Percentiles rank a stretch among this genome's conserved stretches.
Evolutionary conservation across 306 rosid species (phyloP).

Genomic region (Vigna unguiculata): DNA sequence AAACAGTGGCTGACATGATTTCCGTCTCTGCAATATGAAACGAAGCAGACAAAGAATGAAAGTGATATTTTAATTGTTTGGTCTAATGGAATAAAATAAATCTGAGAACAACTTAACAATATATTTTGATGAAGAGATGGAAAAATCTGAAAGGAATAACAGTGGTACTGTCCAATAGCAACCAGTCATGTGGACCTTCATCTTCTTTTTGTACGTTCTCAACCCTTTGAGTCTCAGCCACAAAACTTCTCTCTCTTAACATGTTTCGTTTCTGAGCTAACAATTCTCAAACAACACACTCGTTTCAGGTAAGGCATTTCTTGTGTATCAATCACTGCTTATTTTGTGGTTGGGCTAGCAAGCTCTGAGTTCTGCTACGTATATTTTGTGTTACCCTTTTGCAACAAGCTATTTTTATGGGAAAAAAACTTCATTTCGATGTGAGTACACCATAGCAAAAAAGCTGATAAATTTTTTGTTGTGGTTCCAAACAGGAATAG

Average conservation of each 20-base stretch:
- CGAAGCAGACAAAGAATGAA: background rate
- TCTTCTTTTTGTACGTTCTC: background rate
- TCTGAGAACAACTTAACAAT: conserved; percentile 30
- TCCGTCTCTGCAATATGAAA: too few species aligned
- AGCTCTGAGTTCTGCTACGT: too few species aligned
- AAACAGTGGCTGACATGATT: too few species aligned
- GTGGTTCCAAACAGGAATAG: background rate
- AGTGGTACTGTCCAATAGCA: background rate
- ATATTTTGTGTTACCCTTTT: too few species aligned
- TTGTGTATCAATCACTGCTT: too few species aligned
- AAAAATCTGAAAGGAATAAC: background rate
- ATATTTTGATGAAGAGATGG: background rate
- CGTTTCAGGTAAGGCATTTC: background rate
- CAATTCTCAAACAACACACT: background rate
- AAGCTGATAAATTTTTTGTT: background rate
- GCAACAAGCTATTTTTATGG: too few species aligned
- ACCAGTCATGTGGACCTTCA: conserved; percentile 27
- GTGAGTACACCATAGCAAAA: too few species aligned
- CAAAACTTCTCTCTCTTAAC: background rate
- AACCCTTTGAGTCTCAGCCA: conserved; percentile 14
- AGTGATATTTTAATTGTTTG: background rate
- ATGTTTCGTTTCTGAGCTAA: background rate
- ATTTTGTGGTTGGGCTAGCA: too few species aligned
- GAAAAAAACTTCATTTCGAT: background rate
- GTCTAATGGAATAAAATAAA: conserved; percentile 17